Evolutionary conservation across 2,329 filamentous ascomycete genomes (phyloP).

Genomic region (Pseudocercospora eumusae): DNA sequence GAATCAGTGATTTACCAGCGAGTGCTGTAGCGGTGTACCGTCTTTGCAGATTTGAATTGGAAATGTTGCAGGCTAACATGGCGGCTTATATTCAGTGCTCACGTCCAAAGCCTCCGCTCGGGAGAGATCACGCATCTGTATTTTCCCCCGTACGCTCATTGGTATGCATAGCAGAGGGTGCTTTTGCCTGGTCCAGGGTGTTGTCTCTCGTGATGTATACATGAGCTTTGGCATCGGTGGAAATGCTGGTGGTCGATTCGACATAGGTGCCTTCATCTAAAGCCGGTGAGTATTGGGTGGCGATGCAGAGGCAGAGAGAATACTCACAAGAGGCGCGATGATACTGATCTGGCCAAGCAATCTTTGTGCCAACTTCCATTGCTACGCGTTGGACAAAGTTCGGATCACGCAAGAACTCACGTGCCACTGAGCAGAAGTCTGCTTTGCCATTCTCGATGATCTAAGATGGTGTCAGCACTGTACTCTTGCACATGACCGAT

Average conservation of each 20-base stretch:
- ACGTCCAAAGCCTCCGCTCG: too few species aligned
- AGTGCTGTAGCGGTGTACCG: too few species aligned
- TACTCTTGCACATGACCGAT: too few species aligned
- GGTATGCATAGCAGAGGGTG: background rate
- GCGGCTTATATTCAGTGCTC: too few species aligned
- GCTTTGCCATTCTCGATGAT: background rate
- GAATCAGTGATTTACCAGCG: too few species aligned
- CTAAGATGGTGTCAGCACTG: background rate
- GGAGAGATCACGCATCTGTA: background rate
- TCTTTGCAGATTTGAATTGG: too few species aligned
- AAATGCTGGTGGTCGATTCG: slow-evolving; percentile 2
- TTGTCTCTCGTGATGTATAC: slow-evolving; percentile 1
- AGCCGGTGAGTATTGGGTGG: background rate
- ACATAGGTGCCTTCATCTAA: background rate
- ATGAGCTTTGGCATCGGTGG: background rate
- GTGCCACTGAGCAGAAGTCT: slow-evolving; percentile 4
- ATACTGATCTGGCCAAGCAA: slow-evolving; percentile 3
- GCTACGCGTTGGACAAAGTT: slow-evolving; percentile 3
- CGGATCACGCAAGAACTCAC: slow-evolving; percentile 1
- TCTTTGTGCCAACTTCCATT: slow-evolving; percentile 5
- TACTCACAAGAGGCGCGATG: slow-evolving; percentile 1
- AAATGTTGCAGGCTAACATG: too few species aligned
- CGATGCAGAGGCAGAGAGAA: background rate
- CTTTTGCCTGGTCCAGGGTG: background rate
- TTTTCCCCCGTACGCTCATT: background rate